Evolutionary conservation across 1,284 basidiomycete genomes (phyloP).

Genomic region (Apiotrichum mycotoxinovorans): DNA sequence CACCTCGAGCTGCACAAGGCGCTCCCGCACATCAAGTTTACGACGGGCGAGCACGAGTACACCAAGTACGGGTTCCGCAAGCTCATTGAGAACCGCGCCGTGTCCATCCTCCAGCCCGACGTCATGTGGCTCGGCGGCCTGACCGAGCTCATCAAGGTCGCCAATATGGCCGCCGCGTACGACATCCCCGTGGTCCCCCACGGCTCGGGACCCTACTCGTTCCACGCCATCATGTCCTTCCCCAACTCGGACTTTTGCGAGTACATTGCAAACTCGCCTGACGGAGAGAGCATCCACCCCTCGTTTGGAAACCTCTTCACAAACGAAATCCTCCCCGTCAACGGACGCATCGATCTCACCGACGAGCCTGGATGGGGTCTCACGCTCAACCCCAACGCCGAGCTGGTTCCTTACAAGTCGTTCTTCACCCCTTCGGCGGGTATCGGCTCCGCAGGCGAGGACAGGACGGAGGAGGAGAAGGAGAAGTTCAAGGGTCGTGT

Average conservation of each 20-base stretch:
- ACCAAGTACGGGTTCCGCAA: constrained; percentile 57
- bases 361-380: constrained; percentile 56
- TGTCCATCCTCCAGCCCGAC: constrained; percentile 57
- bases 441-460: constrained; percentile 35
- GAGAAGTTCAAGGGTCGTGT: constrained; percentile 5
- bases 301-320: constrained; percentile 57
- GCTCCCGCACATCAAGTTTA: constrained; percentile 55
- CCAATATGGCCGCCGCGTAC: constrained; percentile 46
- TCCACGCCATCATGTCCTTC: constrained; percentile 49
- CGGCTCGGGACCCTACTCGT: constrained; percentile 52
- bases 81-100: constrained; percentile 54
- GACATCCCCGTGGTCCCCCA: constrained; percentile 58
- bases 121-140: constrained; percentile 56
- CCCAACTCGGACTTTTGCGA: constrained; percentile 48
- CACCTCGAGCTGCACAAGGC: constrained; percentile 52
- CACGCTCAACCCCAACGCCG: constrained; percentile 53
- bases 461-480: constrained; percentile 18
- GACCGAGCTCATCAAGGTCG: constrained; percentile 57
- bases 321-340: constrained; percentile 54
- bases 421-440: constrained; percentile 41
- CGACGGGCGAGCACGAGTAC: constrained; percentile 59
- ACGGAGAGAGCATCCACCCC: constrained; percentile 54
- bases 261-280: constrained; percentile 57
- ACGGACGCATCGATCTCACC: constrained; percentile 52
- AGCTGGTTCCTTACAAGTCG: constrained; percentile 44